Base-by-base conservation (phyloP, 345 rosid species). In the Eucalyptus urophylla region DNA sequence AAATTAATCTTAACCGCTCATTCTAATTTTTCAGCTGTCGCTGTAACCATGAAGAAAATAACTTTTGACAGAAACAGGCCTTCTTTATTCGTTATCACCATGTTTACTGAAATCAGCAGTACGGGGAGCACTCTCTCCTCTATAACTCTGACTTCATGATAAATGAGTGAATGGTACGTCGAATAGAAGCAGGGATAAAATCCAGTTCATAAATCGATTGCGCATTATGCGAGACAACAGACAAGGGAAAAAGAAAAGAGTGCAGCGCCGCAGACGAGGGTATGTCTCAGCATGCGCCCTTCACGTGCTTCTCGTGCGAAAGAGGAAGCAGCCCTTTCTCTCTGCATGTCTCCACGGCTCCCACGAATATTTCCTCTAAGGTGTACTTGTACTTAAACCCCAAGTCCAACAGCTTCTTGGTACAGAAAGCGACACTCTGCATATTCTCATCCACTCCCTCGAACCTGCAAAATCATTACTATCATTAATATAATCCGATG, bases 301-400 rank as follows among this genome's bases (percentile, higher is more conserved):
- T 33, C 51, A 27, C n/a, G 21, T 72, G 22, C 80, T 89, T 43
- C 72, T 80, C 60, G 13, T 86, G 25, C 58, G 95, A 22, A 62
- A 89, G 86, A 37, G 98, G 95, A 89, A 98, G 92, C 88, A 96
- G 91, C 11, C 97, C 96, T 90, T 95, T 97, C 62, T 91, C 90
- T 49, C 94, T 88, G 93, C 99, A 95, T 25, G 95, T 93, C 87
- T 95, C 99, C 62, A 97, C 94, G 29, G 97, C 97, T 60, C 94
- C 99, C 0, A 45, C 83, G 37, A 92, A 91, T 98, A 98, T 97
- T 45, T 96, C 96, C 90, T 97, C 97, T 54, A 98, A 93, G 92
- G 90, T 95, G 90, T 95, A 93, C 86, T 95, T 95, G 93, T 94
- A 98, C 92, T 92, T 86, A 86, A 98, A 96, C 16, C 99, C 99